phyloP scores from a whole-genome alignment of 2,329 filamentous ascomycete genomes.

The Fusarium sp. region DNA sequence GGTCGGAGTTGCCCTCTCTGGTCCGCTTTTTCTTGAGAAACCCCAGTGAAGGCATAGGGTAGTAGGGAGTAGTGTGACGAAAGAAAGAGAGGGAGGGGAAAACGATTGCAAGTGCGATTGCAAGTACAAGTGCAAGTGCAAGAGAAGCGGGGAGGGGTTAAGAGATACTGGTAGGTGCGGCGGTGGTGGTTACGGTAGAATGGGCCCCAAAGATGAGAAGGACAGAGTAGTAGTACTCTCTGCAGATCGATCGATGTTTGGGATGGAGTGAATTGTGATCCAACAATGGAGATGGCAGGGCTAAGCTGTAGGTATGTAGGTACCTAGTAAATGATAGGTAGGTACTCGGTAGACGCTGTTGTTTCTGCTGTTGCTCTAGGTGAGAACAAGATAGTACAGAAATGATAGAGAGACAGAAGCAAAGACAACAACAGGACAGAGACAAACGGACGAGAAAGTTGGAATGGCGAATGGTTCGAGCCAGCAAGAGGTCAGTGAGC shows the following conservation, averaged over 20 bases:
- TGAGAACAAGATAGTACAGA: slow-evolving; percentile 7
- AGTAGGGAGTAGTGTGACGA: slow-evolving; percentile 37
- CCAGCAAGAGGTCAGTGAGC: slow-evolving; percentile 44
- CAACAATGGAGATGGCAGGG: slow-evolving; percentile 12
- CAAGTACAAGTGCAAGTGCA: neutral
- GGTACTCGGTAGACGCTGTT: neutral
- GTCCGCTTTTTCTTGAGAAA: slow-evolving; percentile 99
- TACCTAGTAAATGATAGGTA: slow-evolving; percentile 1
- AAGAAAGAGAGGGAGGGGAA: slow-evolving; percentile 31
- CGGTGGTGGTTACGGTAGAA: slow-evolving; percentile 31
- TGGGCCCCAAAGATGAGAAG: slow-evolving; percentile 39
- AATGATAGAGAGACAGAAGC: neutral
- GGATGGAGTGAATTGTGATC: slow-evolving; percentile 21
- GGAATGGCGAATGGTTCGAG: slow-evolving; percentile 43
- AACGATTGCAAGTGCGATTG: neutral
- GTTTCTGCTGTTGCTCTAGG: neutral
- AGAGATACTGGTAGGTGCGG: slow-evolving; percentile 25
- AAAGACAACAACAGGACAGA: neutral
- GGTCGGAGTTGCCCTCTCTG: slow-evolving; percentile 85
- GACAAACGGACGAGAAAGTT: slow-evolving; percentile 20
- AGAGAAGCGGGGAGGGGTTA: slow-evolving; percentile 34
- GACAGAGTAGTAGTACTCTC: slow-evolving; percentile 10
- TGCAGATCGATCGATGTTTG: slow-evolving; percentile 44
- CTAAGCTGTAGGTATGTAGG: too few species aligned
- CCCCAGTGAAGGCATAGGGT: slow-evolving; percentile 89